A percentile compares a stretch with the other conserved stretches of the same genome.
phyloP scores from a whole-genome alignment of 78 protist genomes.

The Cavenderia fasciculata region DNA sequence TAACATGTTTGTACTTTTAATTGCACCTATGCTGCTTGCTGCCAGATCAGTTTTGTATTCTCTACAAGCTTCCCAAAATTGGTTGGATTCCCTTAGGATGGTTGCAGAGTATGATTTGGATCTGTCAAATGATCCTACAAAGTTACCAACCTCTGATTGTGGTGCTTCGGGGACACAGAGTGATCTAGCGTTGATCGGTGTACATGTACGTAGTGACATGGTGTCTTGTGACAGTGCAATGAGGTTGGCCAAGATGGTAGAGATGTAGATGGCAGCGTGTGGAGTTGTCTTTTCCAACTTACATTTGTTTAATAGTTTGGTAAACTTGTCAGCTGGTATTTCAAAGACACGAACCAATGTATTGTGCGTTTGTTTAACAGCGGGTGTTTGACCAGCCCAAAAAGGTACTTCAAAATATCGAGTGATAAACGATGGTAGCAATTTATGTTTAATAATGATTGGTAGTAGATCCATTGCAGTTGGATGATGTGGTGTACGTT shows the following conservation, averaged over 20 bases:
- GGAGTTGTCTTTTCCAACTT: not conserved
- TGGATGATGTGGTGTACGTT: not conserved
- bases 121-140: not conserved
- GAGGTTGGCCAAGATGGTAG: not conserved
- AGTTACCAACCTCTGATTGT: not conserved
- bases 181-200: not conserved
- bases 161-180: not conserved
- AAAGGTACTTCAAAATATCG: not conserved
- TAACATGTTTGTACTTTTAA: not conserved
- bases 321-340: not conserved
- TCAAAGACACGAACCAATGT: not conserved
- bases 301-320: not conserved
- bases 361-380: not conserved
- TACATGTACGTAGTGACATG: not conserved
- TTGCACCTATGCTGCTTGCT: not conserved
- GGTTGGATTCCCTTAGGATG: not conserved
- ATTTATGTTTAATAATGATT: not conserved
- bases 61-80: not conserved
- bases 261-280: not conserved
- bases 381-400: not conserved
- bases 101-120: not conserved
- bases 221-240: not conserved
- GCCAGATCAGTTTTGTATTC: not conserved
- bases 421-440: not conserved
- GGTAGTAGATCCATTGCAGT: not conserved